These are phyloP conservation scores for Tricholoma matsutake DNA, from an alignment of 768 basidiomycete species.

Conservation along the genomic window DNA sequence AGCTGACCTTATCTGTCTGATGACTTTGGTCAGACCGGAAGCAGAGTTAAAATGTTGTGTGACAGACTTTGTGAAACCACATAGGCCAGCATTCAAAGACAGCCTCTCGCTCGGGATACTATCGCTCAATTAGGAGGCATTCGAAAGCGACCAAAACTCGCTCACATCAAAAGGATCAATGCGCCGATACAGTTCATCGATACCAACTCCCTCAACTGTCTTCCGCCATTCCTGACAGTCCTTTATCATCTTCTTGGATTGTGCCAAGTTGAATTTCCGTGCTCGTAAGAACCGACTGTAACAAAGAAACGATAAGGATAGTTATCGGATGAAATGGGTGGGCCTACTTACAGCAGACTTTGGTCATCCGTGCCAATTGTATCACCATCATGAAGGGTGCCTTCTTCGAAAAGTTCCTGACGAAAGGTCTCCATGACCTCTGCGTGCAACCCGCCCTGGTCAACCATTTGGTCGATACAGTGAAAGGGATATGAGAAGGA, in stretches of 20 bases:
- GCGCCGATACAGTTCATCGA: constrained; percentile 57
- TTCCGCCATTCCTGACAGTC: constrained; percentile 69
- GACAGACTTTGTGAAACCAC: constrained; percentile 70
- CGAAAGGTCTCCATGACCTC: constrained; percentile 51
- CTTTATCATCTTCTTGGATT: constrained; percentile 61
- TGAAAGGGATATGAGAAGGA: not conserved
- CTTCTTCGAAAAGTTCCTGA: constrained; percentile 47
- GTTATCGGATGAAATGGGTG: not conserved
- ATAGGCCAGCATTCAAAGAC: constrained; percentile 78
- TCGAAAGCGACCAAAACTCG: constrained; percentile 5
- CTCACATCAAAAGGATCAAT: constrained; percentile 73
- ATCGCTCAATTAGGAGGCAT: not conserved
- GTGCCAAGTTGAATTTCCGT: constrained; percentile 56
- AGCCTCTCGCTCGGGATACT: constrained; percentile 69
- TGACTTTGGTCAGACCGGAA: not conserved
- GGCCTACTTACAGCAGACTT: constrained; percentile 50
- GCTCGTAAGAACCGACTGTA: constrained; percentile 74
- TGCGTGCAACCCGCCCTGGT: constrained; percentile 10
- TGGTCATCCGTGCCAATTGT: constrained; percentile 57
- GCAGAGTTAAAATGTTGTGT: not conserved
- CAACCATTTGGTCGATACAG: not conserved
- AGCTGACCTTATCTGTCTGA: constrained; percentile 65
- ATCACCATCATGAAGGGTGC: constrained; percentile 56
- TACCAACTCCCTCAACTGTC: constrained; percentile 59
- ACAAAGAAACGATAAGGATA: not conserved